Conservation (phyloP, 805 yeast species). For the Debaryomyces maramus region DNA sequence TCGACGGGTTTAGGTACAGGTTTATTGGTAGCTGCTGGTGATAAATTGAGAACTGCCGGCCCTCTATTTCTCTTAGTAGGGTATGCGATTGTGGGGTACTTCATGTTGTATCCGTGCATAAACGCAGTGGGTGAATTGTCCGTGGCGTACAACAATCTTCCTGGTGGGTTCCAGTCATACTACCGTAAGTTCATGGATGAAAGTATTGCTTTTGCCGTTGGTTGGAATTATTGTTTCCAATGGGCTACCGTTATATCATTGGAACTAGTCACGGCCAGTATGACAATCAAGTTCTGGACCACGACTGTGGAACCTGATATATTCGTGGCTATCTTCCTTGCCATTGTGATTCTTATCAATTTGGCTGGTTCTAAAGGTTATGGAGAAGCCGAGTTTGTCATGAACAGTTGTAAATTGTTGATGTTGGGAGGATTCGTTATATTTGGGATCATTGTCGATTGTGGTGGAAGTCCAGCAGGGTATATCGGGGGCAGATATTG, state of each 20-base stretch:
- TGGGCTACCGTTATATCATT: constrained; percentile 40
- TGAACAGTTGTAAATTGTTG: constrained; percentile 25
- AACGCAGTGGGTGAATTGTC: constrained; percentile 67
- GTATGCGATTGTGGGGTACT: constrained; percentile 54
- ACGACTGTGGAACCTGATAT: constrained; percentile 34
- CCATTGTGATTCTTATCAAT: constrained; percentile 21
- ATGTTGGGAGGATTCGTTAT: constrained; percentile 28
- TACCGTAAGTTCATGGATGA: constrained; percentile 38
- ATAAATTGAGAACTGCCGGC: constrained; percentile 38
- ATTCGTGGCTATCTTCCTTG: constrained; percentile 34
- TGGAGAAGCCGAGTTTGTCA: constrained; percentile 29
- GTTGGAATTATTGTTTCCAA: constrained; percentile 39
- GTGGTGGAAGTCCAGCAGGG: constrained; percentile 21
- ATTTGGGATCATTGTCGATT: constrained; percentile 27
- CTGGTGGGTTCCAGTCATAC: constrained; percentile 39
- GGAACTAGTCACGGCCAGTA: constrained; percentile 40
- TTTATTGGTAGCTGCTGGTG: constrained; percentile 42
- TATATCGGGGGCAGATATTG: constrained; percentile 43
- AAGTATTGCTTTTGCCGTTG: constrained; percentile 42
- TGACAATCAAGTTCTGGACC: constrained; percentile 37
- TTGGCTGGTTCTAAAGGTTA: constrained; percentile 28
- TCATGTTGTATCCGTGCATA: constrained; percentile 51
- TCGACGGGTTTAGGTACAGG: constrained; percentile 34
- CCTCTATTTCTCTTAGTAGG: constrained; percentile 53
- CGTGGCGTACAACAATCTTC: constrained; percentile 41